These are phyloP conservation scores for Tilletia walkeri DNA, from an alignment of 1,284 basidiomycete species.

Conservation along the genomic window DNA sequence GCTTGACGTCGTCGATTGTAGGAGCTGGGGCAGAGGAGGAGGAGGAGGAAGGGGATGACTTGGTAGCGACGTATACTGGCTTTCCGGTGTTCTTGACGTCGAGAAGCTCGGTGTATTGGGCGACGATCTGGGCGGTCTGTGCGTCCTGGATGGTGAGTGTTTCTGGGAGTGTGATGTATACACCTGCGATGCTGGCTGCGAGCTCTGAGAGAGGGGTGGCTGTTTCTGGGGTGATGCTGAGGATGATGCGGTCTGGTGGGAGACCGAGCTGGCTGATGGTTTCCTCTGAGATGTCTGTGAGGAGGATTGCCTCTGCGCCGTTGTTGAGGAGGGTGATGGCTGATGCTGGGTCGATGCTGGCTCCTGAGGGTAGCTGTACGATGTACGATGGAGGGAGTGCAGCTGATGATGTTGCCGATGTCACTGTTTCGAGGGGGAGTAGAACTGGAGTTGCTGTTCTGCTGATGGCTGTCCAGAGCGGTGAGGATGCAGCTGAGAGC, in stretches of 20 bases:
- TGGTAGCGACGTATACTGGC: slow-evolving; percentile 40
- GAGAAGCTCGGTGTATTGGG: slow-evolving; percentile 31
- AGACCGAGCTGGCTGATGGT: slow-evolving; percentile 39
- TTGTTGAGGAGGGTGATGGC: slow-evolving; percentile 28
- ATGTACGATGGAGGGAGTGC: background rate
- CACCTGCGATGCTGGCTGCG: slow-evolving; percentile 35
- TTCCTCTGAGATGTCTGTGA: slow-evolving; percentile 46
- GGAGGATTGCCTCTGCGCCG: slow-evolving; percentile 38
- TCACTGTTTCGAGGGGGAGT: background rate
- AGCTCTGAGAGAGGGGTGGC: slow-evolving; percentile 32
- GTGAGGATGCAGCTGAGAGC: background rate
- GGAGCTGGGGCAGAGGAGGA: slow-evolving; percentile 26
- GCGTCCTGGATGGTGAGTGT: slow-evolving; percentile 27
- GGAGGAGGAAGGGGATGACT: too few relatives aligned
- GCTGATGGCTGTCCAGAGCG: slow-evolving; percentile 10
- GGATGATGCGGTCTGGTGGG: slow-evolving; percentile 36
- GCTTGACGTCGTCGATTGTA: slow-evolving; percentile 32
- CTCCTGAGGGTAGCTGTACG: slow-evolving; percentile 5
- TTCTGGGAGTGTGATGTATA: slow-evolving; percentile 33
- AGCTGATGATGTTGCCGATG: background rate
- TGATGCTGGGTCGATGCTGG: slow-evolving; percentile 14
- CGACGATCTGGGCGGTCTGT: slow-evolving; percentile 32
- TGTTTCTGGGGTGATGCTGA: slow-evolving; percentile 25
- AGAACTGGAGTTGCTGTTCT: background rate
- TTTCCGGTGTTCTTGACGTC: slow-evolving; percentile 42